These are phyloP conservation scores for Melastoma malabathricum DNA, from an alignment of 345 rosid genomes.

Conservation along the genomic window DNA sequence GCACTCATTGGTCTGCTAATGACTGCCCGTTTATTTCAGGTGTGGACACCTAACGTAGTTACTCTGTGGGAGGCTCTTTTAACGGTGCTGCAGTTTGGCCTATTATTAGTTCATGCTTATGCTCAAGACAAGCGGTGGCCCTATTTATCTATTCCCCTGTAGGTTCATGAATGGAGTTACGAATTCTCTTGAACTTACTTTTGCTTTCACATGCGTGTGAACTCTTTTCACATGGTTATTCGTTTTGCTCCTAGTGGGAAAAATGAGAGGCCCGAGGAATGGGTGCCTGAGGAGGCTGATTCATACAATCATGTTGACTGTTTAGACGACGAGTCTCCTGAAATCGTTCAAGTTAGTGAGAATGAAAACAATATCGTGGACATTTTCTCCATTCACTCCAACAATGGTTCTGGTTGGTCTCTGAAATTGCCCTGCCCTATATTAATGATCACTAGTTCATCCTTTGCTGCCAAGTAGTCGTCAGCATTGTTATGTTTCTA, in stretches of 20 bases:
- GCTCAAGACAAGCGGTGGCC: slow-evolving; percentile 98
- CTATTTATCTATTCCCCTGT: slow-evolving; percentile 78
- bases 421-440: slow-evolving; percentile 2
- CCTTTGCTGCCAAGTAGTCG: no score
- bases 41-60: slow-evolving; percentile 82
- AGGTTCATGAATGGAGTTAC: slow-evolving; percentile 8
- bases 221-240: slow-evolving; percentile 5
- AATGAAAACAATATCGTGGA: slow-evolving; percentile 45
- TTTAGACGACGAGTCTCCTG: slow-evolving; percentile 28
- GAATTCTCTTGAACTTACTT: no score
- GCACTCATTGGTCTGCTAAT: no score
- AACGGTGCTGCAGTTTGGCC: slow-evolving; percentile 72
- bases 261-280: slow-evolving; percentile 79
- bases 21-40: slow-evolving; percentile 21
- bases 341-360: slow-evolving; percentile 27
- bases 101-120: slow-evolving; percentile 64
- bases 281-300: slow-evolving; percentile 73
- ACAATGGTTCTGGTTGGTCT: slow-evolving; percentile 27
- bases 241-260: slow-evolving; percentile 32
- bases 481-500: no score
- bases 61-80: slow-evolving; percentile 78
- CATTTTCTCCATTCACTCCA: slow-evolving; percentile 73
- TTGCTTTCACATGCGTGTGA: no score
- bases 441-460: no score
- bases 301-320: slow-evolving; percentile 16